Evolutionary conservation across 2,329 filamentous ascomycete genomes (phyloP).

Genomic region (Fusarium irregulare): DNA sequence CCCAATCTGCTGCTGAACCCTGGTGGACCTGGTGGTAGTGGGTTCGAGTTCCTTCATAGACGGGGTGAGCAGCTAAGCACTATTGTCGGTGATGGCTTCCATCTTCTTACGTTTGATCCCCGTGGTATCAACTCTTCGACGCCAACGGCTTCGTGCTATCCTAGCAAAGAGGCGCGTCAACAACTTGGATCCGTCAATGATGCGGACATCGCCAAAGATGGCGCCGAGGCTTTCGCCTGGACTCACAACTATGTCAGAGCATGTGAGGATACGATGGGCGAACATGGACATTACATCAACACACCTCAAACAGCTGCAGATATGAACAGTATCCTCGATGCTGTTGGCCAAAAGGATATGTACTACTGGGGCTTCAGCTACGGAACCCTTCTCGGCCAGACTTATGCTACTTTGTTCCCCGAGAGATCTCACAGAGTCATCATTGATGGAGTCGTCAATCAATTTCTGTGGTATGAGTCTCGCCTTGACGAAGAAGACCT

Average conservation of each 20-base stretch:
- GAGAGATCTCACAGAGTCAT: conserved; percentile 50
- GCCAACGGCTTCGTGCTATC: conserved; percentile 55
- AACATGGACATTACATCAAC: conserved; percentile 58
- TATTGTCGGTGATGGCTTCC: conserved; percentile 56
- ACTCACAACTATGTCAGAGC: conserved; percentile 55
- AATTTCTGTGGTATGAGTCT: conserved; percentile 50
- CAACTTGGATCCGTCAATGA: conserved; percentile 41
- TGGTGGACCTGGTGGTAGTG: conserved; percentile 61
- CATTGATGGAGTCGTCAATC: conserved; percentile 53
- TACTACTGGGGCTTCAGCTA: conserved; percentile 59
- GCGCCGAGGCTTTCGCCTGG: conserved; percentile 55
- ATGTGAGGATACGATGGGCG: conserved; percentile 58
- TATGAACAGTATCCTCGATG: conserved; percentile 62
- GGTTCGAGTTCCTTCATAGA: conserved; percentile 52
- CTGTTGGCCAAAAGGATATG: conserved; percentile 48
- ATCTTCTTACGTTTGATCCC: conserved; percentile 61
- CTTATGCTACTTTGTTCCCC: conserved; percentile 54
- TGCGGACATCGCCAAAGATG: conserved; percentile 49
- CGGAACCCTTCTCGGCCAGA: conserved; percentile 55
- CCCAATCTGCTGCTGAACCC: conserved; percentile 60
- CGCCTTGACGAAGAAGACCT: conserved; percentile 44
- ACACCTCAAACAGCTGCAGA: conserved; percentile 63
- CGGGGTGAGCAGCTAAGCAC: conserved; percentile 51
- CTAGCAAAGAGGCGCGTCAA: conserved; percentile 49
- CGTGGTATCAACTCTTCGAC: conserved; percentile 54